Conservation (phyloP, 768 basidiomycete species). For the Mycena galericulata region DNA sequence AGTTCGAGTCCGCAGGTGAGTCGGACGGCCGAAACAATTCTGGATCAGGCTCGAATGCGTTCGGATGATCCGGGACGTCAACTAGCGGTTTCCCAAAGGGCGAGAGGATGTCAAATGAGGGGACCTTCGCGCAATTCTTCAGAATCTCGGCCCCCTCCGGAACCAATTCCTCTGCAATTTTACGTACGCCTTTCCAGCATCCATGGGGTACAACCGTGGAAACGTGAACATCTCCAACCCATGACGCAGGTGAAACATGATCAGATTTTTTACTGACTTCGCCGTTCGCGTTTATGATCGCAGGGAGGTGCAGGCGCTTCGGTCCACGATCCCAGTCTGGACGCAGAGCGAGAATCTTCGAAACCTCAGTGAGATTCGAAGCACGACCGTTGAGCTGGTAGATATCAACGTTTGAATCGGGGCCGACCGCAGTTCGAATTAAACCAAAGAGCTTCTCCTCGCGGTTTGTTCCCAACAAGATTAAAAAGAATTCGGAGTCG, state of each 20-base stretch:
- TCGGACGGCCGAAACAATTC: not conserved
- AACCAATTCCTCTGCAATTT: not conserved
- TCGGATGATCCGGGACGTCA: not conserved
- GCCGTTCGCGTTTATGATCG: constrained; percentile 13
- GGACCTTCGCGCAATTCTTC: not conserved
- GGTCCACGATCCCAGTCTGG: constrained; percentile 30
- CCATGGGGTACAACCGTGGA: constrained; percentile 23
- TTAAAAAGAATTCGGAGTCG: constrained; percentile 29
- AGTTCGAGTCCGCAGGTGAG: not conserved
- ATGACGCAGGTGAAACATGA: constrained; percentile 41
- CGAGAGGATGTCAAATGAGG: not conserved
- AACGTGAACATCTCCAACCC: constrained; percentile 36
- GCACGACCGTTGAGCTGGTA: not conserved
- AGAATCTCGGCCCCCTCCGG: not conserved
- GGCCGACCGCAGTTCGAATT: constrained; percentile 31
- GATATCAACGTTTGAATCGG: constrained; percentile 1
- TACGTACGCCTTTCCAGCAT: constrained; percentile 28
- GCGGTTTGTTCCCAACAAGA: constrained; percentile 33
- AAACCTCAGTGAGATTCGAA: not conserved
- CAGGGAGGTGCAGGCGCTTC: constrained; percentile 22
- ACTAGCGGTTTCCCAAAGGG: constrained; percentile 1
- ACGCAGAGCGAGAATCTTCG: constrained; percentile 13
- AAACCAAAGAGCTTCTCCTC: constrained; percentile 34
- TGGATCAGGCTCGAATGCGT: not conserved
- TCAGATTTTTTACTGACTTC: constrained; percentile 31